These are phyloP conservation scores for Musa troglodytarum DNA, from an alignment of 176 grass and related monocot genomes.

Conservation along the genomic window DNA sequence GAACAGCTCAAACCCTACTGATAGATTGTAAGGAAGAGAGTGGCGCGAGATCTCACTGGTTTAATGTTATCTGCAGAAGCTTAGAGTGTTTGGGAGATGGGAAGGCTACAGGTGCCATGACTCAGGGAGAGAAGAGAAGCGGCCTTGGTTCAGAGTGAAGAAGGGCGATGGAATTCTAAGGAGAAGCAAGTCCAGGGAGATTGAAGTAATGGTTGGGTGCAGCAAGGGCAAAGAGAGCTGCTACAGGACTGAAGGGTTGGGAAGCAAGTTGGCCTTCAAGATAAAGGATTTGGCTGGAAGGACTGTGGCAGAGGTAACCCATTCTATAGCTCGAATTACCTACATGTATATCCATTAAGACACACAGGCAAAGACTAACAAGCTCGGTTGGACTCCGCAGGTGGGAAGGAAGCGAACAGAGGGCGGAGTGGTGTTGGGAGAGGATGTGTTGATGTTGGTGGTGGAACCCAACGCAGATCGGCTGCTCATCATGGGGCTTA, in stretches of 20 bases:
- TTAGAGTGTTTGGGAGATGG: slow-evolving; percentile 40
- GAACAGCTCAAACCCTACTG: background rate
- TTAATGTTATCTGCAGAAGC: slow-evolving; percentile 32
- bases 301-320: slow-evolving; percentile 32
- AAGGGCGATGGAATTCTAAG: slow-evolving; percentile 25
- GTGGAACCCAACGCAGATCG: slow-evolving; percentile 29
- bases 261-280: slow-evolving; percentile 28
- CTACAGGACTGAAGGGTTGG: slow-evolving; percentile 36
- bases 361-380: background rate
- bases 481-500: slow-evolving; percentile 45
- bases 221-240: background rate
- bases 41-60: background rate
- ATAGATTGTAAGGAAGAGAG: background rate
- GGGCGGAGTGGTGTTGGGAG: slow-evolving; percentile 41
- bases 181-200: slow-evolving; percentile 34
- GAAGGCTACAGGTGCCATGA: slow-evolving; percentile 37
- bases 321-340: background rate
- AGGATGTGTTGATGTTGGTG: slow-evolving; percentile 50
- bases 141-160: slow-evolving; percentile 57
- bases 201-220: slow-evolving; percentile 15
- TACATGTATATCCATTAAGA: background rate
- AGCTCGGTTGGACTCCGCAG: background rate
- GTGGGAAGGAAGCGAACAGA: slow-evolving; percentile 64
- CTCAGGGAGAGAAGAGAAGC: slow-evolving; percentile 15
- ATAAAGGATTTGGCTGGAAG: slow-evolving; percentile 42